Evolutionary conservation across 2,329 filamentous ascomycete species (phyloP).

Genomic region (Colletotrichum brevisporum): DNA sequence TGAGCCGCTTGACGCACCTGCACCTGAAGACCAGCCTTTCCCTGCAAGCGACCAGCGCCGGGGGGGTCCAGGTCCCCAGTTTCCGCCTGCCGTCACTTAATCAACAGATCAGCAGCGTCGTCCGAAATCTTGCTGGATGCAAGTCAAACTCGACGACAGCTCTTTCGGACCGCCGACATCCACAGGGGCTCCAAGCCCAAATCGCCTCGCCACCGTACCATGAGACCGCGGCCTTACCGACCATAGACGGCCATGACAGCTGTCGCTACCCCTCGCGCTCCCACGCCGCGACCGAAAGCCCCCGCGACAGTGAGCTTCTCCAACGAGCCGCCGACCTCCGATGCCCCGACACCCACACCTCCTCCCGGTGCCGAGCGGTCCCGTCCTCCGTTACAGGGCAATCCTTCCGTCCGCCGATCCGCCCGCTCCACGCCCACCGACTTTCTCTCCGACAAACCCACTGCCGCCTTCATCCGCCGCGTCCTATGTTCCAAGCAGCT

Average conservation of each 20-base stretch:
- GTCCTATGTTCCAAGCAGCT: constrained; percentile 83
- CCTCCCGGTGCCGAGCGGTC: constrained; percentile 43
- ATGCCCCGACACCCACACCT: constrained; percentile 29
- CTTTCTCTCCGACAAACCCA: constrained; percentile 82
- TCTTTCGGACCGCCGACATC: constrained; percentile 9
- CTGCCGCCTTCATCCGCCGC: constrained; percentile 83
- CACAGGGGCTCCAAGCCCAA: constrained; percentile 13
- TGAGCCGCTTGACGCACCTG: constrained; percentile 41
- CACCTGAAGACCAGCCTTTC: constrained; percentile 34
- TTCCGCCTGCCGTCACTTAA: constrained; percentile 28
- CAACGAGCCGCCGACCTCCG: constrained; percentile 25
- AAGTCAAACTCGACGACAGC: constrained; percentile 42
- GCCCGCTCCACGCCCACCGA: constrained; percentile 57
- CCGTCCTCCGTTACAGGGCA: constrained; percentile 43
- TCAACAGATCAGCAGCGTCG: constrained; percentile 32
- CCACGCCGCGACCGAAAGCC: constrained; percentile 43
- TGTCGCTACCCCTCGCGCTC: constrained; percentile 42
- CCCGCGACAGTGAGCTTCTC: constrained; percentile 40
- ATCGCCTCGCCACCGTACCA: constrained; percentile 12
- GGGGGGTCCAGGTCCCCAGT: constrained; percentile 28
- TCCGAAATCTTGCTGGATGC: constrained; percentile 40
- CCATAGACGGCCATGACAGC: constrained; percentile 43
- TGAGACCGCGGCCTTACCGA: constrained; percentile 26
- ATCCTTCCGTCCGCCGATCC: constrained; percentile 45
- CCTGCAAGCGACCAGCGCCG: constrained; percentile 28